Evolutionary conservation across 805 yeast species (phyloP).

Genomic region (Kazachstania viticola): DNA sequence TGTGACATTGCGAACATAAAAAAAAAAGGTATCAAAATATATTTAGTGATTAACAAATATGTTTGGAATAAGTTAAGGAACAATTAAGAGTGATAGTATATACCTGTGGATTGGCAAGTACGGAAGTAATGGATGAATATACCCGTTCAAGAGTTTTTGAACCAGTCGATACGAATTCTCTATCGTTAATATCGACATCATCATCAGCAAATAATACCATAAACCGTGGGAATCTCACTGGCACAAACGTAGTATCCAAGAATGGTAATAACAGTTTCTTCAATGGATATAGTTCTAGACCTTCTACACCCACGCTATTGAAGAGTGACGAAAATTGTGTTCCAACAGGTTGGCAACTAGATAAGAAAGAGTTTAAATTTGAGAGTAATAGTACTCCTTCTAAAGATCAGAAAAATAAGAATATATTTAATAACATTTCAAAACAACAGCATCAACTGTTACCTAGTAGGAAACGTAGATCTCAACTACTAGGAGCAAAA

Average conservation of each 20-base stretch:
- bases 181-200: constrained; percentile 15
- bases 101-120: neutral
- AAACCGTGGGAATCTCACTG: no score
- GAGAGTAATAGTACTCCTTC: constrained; percentile 25
- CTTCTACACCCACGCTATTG: constrained; percentile 8
- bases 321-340: constrained; percentile 9
- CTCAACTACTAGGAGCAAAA: constrained; percentile 21
- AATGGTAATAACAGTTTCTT: constrained; percentile 1
- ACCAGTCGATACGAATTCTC: constrained; percentile 19
- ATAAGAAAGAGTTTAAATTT: constrained; percentile 18
- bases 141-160: constrained; percentile 13
- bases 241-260: constrained; percentile 2
- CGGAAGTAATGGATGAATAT: constrained; percentile 8
- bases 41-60: no score
- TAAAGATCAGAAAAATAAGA: constrained; percentile 7
- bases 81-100: neutral
- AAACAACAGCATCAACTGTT: constrained; percentile 2
- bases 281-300: constrained; percentile 2
- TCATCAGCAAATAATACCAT: constrained; percentile 10
- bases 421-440: neutral
- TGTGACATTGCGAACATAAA: no score
- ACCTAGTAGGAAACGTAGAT: constrained; percentile 13
- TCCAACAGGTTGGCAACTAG: constrained; percentile 20
- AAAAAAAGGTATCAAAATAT: no score
- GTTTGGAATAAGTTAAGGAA: no score